Evolutionary conservation across 2,329 filamentous ascomycete genomes (phyloP).

Genomic region (Trichoderma brevicompactum): DNA sequence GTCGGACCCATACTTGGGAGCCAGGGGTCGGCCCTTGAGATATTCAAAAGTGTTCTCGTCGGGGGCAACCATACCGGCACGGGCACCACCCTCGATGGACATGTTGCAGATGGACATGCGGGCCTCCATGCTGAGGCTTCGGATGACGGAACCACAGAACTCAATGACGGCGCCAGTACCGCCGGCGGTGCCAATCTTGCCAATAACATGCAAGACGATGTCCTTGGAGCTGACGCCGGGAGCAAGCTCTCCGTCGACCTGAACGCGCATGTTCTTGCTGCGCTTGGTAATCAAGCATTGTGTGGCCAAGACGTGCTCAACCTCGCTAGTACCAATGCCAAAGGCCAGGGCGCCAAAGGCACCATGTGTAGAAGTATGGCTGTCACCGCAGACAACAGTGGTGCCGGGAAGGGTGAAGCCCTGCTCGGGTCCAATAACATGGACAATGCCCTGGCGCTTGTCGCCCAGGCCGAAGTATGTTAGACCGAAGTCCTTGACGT

Average conservation of each 20-base stretch:
- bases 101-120: conserved; percentile 99
- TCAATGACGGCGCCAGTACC: conserved; percentile 95
- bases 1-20: conserved; percentile 79
- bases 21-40: conserved; percentile 86
- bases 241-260: conserved; percentile 87
- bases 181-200: conserved; percentile 90
- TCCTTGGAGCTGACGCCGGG: conserved; percentile 97
- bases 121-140: conserved; percentile 88
- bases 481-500: conserved; percentile 93
- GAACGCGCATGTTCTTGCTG: conserved; percentile 98
- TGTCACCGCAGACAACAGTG: conserved; percentile 96
- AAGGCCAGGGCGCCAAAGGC: conserved; percentile 94
- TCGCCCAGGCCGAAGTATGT: conserved; percentile 97
- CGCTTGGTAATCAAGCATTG: conserved; percentile 93
- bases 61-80: conserved; percentile 95
- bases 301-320: conserved; percentile 96
- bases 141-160: conserved; percentile 94
- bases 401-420: conserved; percentile 97
- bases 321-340: conserved; percentile 96
- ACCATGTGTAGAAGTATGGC: conserved; percentile 96
- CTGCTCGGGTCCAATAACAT: conserved; percentile 97
- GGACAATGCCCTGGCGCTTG: conserved; percentile 96
- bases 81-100: conserved; percentile 94
- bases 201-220: conserved; percentile 89
- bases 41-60: conserved; percentile 95